A percentile compares a stretch with the other conserved stretches of the same genome.
Conservation (phyloP, 257 asterid species). For the Ilex asprella region DNA sequence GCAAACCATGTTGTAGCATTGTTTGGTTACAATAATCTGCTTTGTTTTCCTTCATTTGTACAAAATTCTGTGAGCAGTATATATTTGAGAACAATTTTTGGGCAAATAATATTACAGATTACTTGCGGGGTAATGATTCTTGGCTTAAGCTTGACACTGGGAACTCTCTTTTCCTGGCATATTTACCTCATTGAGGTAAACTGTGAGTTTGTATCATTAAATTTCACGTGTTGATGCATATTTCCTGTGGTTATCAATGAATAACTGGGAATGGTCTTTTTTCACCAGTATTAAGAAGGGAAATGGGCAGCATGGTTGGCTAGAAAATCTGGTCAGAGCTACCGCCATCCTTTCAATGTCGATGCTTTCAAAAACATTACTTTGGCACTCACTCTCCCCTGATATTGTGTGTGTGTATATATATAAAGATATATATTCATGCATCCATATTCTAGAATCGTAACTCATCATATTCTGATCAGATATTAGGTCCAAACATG, state of each 20-base stretch:
- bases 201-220: background rate
- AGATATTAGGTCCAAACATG: constrained; percentile 2
- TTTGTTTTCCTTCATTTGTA: background rate
- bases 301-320: constrained; percentile 90
- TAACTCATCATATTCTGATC: background rate
- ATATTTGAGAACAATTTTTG: background rate
- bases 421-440: background rate
- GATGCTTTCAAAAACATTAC: constrained; percentile 30
- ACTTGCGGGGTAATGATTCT: constrained; percentile 40
- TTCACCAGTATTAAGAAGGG: constrained; percentile 59
- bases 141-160: constrained; percentile 51
- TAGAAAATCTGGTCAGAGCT: constrained; percentile 71
- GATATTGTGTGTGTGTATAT: no score
- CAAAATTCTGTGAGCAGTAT: constrained; percentile 13
- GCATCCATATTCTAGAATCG: background rate
- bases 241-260: background rate
- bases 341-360: constrained; percentile 75
- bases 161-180: constrained; percentile 79
- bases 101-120: constrained; percentile 24
- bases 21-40: no score
- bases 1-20: no score
- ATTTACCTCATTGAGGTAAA: constrained; percentile 85
- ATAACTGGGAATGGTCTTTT: constrained; percentile 13
- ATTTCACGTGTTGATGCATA: constrained; percentile 1
- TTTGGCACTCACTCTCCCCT: background rate